Percentiles rank a stretch among this genome's conserved stretches.
Evolutionary conservation across 495 filamentous ascomycete species (phyloP).

Genomic region (Venustampulla echinocandica): DNA sequence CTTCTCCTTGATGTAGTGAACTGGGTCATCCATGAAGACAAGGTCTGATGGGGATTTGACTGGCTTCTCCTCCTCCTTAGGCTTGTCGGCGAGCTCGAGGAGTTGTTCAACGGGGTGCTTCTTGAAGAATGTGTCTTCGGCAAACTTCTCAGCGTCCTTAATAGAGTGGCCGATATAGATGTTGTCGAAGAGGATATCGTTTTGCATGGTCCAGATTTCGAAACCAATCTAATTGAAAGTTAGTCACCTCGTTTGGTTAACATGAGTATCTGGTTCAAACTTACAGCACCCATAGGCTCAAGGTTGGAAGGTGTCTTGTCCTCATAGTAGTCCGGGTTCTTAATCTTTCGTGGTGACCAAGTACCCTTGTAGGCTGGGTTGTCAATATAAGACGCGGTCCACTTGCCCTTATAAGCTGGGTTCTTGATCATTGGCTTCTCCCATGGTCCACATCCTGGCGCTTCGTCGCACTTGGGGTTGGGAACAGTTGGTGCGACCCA

Average conservation of each 20-base stretch:
- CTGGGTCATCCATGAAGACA: constrained; percentile 87
- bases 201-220: constrained; percentile 99
- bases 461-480: constrained; percentile 93
- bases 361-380: constrained; percentile 98
- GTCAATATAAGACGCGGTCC: constrained; percentile 87
- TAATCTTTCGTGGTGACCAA: constrained; percentile 92
- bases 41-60: constrained; percentile 60
- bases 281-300: constrained; percentile 94
- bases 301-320: constrained; percentile 95
- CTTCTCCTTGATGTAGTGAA: constrained; percentile 85
- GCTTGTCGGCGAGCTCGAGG: constrained; percentile 73
- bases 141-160: constrained; percentile 84
- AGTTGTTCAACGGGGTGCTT: constrained; percentile 81
- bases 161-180: constrained; percentile 99
- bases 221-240: constrained; percentile 70
- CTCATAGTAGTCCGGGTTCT: constrained; percentile 95
- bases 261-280: constrained; percentile 28
- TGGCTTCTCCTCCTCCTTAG: constrained; percentile 60
- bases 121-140: constrained; percentile 85
- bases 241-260: background rate
- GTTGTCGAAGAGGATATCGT: constrained; percentile 98
- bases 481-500: constrained; percentile 75
- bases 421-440: constrained; percentile 87
- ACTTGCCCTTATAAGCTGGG: constrained; percentile 98
- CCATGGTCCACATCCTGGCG: constrained; percentile 93